Conservation (phyloP, 1,284 basidiomycete genomes). For the Thecaphora frezii region DNA sequence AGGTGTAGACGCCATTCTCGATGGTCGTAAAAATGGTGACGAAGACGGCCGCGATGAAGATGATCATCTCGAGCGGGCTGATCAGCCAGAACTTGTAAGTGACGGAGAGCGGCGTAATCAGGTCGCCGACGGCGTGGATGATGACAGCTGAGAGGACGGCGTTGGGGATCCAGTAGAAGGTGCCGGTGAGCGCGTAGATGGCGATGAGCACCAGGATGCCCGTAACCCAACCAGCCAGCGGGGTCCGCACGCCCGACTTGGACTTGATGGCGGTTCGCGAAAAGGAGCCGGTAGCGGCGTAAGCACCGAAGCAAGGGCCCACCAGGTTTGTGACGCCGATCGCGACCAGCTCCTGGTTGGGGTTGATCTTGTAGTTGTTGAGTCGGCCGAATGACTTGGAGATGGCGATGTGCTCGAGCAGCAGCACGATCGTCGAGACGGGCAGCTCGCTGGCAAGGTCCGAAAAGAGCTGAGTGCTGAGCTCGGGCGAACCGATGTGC, state of each 20-base stretch:
- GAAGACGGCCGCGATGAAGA: constrained; percentile 84
- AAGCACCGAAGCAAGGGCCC: constrained; percentile 74
- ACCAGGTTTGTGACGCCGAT: constrained; percentile 85
- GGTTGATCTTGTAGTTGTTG: constrained; percentile 96
- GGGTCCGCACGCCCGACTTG: constrained; percentile 93
- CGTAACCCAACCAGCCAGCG: constrained; percentile 82
- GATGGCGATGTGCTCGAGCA: constrained; percentile 96
- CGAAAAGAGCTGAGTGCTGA: constrained; percentile 69
- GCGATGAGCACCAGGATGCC: constrained; percentile 88
- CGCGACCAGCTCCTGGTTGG: constrained; percentile 94
- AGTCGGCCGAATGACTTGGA: constrained; percentile 88
- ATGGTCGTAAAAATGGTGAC: constrained; percentile 70
- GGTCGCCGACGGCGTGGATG: constrained; percentile 84
- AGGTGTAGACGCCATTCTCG: constrained; percentile 92
- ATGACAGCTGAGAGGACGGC: constrained; percentile 83
- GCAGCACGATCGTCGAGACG: constrained; percentile 87
- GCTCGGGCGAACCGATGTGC: constrained; percentile 73
- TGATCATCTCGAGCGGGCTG: constrained; percentile 87
- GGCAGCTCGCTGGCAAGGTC: constrained; percentile 79
- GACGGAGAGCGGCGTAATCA: constrained; percentile 83
- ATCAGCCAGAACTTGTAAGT: constrained; percentile 93
- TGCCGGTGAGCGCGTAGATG: constrained; percentile 75
- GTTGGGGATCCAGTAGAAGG: constrained; percentile 62
- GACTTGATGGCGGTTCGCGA: constrained; percentile 93
- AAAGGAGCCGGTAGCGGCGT: constrained; percentile 96